These are phyloP conservation scores for Graphilbum sp. DNA, from an alignment of 2,329 filamentous ascomycete species.

Conservation along the genomic window DNA sequence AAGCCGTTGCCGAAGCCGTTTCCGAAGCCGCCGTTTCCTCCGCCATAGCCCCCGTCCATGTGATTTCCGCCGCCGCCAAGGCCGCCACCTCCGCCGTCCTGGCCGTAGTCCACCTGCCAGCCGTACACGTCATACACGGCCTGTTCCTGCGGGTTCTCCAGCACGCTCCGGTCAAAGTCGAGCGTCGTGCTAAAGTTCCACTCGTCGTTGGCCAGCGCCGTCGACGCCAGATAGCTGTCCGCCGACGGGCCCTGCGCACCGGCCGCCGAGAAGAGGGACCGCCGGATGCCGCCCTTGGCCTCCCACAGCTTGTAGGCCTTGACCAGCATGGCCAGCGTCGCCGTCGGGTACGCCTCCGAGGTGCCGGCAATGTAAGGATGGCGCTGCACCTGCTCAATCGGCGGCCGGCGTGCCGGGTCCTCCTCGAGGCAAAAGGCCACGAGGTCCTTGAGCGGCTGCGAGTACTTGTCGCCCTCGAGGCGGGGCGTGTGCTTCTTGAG, in stretches of 20 bases:
- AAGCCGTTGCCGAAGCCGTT: conserved; percentile 15
- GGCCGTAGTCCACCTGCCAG: conserved; percentile 30
- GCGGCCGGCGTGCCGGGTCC: conserved; percentile 50
- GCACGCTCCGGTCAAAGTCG: conserved; percentile 43
- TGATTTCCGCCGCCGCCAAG: conserved; percentile 24
- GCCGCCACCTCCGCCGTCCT: no score
- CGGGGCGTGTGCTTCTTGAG: conserved; percentile 47
- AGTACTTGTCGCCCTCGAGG: conserved; percentile 57
- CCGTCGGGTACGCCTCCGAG: conserved; percentile 43
- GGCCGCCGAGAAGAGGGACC: conserved; percentile 42
- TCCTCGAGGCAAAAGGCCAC: conserved; percentile 58
- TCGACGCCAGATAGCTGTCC: conserved; percentile 15
- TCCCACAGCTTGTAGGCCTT: conserved; percentile 65
- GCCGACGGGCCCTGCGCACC: conserved; percentile 33
- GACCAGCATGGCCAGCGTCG: conserved; percentile 46
- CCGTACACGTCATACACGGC: conserved; percentile 43
- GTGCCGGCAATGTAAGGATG: conserved; percentile 55
- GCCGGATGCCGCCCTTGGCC: conserved; percentile 51
- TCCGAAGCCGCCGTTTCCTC: conserved; percentile 1
- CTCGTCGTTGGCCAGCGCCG: conserved; percentile 36
- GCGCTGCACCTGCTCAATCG: conserved; percentile 50
- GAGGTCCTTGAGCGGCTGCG: conserved; percentile 48
- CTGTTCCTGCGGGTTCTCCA: conserved; percentile 35
- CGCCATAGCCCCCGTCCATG: conserved; percentile 18
- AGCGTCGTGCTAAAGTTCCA: conserved; percentile 54